Base-by-base conservation (phyloP, 768 basidiomycete genomes). In the Psilocybe sp. region DNA sequence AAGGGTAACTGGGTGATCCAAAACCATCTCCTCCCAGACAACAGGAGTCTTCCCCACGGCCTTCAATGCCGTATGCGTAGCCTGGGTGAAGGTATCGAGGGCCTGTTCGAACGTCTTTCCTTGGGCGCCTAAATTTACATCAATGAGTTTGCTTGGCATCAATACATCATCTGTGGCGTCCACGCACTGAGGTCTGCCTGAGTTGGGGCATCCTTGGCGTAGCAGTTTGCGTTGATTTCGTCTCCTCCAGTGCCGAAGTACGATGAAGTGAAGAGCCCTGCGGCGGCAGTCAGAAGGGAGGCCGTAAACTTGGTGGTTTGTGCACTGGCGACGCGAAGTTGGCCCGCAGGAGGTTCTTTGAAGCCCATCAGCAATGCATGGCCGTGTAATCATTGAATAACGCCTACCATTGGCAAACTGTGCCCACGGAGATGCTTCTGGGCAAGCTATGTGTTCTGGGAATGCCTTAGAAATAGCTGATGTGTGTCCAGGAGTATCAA, bases 401-500 rank as follows among this genome's bases (percentile, higher is more conserved):
- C 37, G 15, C 53, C 23, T 50, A 71, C 74, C 74, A 58, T 74
- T 79, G 12, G 87, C 87, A 43, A 80, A 89, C 3, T 69, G 69
- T 0, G 70, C 19, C 85, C 86, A 87, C 0, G 85, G 87, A 7
- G 75, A 63, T 3, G 73, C 76, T 11, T 78, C 67, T 33, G 73
- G 68, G 61, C 92, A 92, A 2, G 90, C 90, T 36, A 95, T 67
- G 48, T 82, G 79, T 23, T 92, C 85, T 0, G 92, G 91, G 60
- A 87, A 77, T 0, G 86, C 70, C 15, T 74, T 59, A 1, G 72
- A 75, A 36, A 94, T 85, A 40, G 76, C 69, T 1, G 86, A 72
- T 2, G 90, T 91, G 62, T 94, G 92, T 0, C 92, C 92, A 0
- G 92, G 92, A 4, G 82, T 88, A 66, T 93, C 92, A 41, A 93